These are phyloP conservation scores for Centaurea solstitialis DNA, from an alignment of 129 eudicot species.

Conservation along the genomic window DNA sequence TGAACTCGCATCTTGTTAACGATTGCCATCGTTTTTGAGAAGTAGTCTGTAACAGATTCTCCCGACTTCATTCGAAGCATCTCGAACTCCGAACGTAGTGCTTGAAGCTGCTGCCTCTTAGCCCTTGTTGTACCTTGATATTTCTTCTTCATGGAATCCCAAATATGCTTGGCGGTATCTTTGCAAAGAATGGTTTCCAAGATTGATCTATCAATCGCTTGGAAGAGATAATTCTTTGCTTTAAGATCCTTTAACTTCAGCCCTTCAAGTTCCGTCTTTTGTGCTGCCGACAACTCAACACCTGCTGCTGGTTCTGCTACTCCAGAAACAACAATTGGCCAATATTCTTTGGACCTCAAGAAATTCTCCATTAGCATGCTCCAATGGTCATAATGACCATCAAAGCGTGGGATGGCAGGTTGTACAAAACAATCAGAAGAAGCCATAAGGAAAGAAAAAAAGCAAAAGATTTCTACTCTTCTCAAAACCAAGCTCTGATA, in stretches of 20 bases:
- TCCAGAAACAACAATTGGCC: background rate
- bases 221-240: background rate
- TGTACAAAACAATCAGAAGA: background rate
- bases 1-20: background rate
- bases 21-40: background rate
- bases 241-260: background rate
- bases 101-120: background rate
- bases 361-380: background rate
- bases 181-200: slow-evolving; percentile 2
- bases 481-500: too few species aligned
- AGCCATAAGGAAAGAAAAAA: too few species aligned
- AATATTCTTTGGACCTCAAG: slow-evolving; percentile 4
- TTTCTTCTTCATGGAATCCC: background rate
- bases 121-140: background rate
- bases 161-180: background rate
- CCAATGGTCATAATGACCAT: background rate
- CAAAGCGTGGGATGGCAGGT: background rate
- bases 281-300: background rate
- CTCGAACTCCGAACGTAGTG: background rate
- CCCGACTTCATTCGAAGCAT: background rate
- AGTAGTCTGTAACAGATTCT: background rate
- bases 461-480: too few species aligned
- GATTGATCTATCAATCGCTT: background rate
- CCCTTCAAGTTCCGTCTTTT: background rate
- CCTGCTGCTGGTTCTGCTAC: background rate